phyloP scores from a whole-genome alignment of 495 filamentous ascomycete genomes.

The Friedmanniomyces endolithicus region DNA sequence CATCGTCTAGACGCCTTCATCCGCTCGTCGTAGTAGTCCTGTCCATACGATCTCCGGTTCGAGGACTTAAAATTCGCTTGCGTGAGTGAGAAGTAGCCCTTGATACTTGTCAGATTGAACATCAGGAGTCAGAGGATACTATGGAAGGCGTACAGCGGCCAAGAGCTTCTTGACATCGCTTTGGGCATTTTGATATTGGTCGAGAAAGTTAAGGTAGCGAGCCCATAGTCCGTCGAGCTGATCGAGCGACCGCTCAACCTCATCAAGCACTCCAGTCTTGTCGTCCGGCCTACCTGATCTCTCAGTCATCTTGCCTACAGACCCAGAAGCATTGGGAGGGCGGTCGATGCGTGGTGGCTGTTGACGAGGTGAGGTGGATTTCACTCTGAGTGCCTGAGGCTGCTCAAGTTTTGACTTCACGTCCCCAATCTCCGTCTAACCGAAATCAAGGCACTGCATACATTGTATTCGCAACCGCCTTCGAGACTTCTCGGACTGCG shows the following conservation, averaged over 20 bases:
- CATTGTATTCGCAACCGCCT: too few relatives aligned
- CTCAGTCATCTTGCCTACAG: too few relatives aligned
- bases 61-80: slow-evolving; percentile 34
- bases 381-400: too few relatives aligned
- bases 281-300: too few relatives aligned
- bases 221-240: slow-evolving; percentile 53
- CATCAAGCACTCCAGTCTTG: not conserved
- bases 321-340: too few relatives aligned
- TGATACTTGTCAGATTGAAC: slow-evolving; percentile 15
- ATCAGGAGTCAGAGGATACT: slow-evolving; percentile 18
- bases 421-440: too few relatives aligned
- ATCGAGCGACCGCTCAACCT: not conserved
- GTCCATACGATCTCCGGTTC: slow-evolving; percentile 26
- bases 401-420: too few relatives aligned
- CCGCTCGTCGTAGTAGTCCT: slow-evolving; percentile 36
- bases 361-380: too few relatives aligned
- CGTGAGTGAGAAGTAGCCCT: slow-evolving; percentile 32
- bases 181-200: slow-evolving; percentile 55
- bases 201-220: slow-evolving; percentile 55
- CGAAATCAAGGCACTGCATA: too few relatives aligned
- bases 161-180: slow-evolving; percentile 42
- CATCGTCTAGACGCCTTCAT: slow-evolving; percentile 28
- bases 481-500: too few relatives aligned
- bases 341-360: too few relatives aligned
- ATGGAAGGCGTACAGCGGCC: slow-evolving; percentile 31